These are phyloP conservation scores for Kazachstania sp. DNA, from an alignment of 1,139 yeast genomes.

Conservation along the genomic window DNA sequence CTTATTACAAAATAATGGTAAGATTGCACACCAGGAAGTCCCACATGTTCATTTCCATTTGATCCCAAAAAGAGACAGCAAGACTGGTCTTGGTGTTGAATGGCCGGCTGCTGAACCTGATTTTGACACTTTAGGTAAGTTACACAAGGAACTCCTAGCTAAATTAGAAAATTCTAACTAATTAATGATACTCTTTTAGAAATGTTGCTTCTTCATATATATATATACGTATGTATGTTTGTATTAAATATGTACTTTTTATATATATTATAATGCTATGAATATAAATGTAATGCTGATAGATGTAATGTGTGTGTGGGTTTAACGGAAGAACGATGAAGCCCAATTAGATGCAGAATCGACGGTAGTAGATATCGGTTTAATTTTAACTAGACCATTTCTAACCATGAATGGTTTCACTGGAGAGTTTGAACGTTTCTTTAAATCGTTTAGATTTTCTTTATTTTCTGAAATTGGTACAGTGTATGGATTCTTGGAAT, in stretches of 20 bases:
- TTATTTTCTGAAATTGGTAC: background rate
- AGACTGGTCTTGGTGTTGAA: slow-evolving; percentile 71
- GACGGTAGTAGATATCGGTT: background rate
- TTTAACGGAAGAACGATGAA: background rate
- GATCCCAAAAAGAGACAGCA: slow-evolving; percentile 69
- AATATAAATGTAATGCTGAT: background rate
- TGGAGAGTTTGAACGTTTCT: background rate
- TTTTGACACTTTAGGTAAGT: slow-evolving; percentile 55
- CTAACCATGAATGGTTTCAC: slow-evolving; percentile 2
- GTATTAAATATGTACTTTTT: background rate
- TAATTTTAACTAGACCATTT: background rate
- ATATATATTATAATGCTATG: background rate
- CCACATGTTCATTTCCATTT: slow-evolving; percentile 94
- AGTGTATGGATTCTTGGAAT: slow-evolving; percentile 1
- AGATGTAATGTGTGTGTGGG: background rate
- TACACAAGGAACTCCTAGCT: slow-evolving; percentile 53
- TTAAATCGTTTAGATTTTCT: slow-evolving; percentile 1
- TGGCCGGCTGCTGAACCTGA: slow-evolving; percentile 86
- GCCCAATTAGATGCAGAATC: background rate
- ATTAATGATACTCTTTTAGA: no score
- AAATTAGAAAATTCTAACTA: slow-evolving; percentile 35
- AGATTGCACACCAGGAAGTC: slow-evolving; percentile 88
- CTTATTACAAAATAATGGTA: slow-evolving; percentile 83
- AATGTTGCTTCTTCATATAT: background rate
- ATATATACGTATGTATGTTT: background rate